Conservation (phyloP, 2,329 filamentous ascomycete species). For the Talaromyces atroroseus region DNA sequence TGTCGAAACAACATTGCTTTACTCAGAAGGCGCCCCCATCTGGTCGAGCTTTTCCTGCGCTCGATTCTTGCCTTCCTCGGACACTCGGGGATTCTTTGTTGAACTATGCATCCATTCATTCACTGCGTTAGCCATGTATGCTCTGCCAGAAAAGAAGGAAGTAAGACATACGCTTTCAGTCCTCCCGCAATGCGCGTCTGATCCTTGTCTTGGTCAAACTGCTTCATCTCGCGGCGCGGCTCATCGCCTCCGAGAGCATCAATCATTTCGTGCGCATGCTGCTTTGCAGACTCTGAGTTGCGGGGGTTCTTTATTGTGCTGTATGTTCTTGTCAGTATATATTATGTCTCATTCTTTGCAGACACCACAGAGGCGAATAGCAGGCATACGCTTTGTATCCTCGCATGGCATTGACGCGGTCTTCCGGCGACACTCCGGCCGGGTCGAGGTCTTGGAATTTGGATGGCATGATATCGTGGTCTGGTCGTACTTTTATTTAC, state of each 20-base stretch:
- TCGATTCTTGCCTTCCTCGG: slow-evolving; percentile 21
- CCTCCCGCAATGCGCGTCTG: slow-evolving; percentile 16
- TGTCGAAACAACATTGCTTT: background rate
- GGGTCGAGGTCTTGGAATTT: slow-evolving; percentile 14
- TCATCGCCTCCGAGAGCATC: slow-evolving; percentile 16
- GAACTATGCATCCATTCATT: slow-evolving; percentile 14
- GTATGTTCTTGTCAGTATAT: background rate
- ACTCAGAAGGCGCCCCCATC: slow-evolving; percentile 10
- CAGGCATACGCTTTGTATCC: slow-evolving; percentile 16
- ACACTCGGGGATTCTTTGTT: slow-evolving; percentile 19
- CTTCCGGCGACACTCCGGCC: slow-evolving; percentile 13
- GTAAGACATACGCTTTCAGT: slow-evolving; percentile 18
- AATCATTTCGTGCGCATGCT: slow-evolving; percentile 18
- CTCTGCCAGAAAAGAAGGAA: background rate
- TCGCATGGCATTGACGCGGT: slow-evolving; percentile 16
- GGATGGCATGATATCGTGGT: slow-evolving; percentile 5
- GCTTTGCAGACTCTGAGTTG: slow-evolving; percentile 18
- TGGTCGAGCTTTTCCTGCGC: slow-evolving; percentile 17
- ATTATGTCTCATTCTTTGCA: background rate
- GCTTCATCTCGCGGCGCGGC: slow-evolving; percentile 15
- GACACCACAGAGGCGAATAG: background rate
- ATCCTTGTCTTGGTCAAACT: slow-evolving; percentile 15
- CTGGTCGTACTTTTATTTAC: background rate
- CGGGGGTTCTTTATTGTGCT: slow-evolving; percentile 19
- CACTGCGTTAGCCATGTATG: background rate